These are phyloP conservation scores for Porcisia hertigi DNA, from an alignment of 208 protist genomes.

Conservation along the genomic window DNA sequence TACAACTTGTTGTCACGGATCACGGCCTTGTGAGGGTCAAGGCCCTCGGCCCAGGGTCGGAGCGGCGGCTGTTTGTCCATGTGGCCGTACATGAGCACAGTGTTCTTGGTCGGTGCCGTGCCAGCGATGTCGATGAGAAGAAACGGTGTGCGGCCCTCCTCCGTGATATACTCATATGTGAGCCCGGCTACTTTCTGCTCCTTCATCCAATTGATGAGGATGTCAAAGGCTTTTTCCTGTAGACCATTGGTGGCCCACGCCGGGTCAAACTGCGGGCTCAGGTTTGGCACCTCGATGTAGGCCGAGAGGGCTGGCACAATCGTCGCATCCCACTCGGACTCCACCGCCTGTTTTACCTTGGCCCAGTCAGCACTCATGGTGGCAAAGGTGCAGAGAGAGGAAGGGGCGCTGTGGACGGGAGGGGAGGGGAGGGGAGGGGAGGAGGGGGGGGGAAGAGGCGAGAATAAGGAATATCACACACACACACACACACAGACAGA, in stretches of 20 bases:
- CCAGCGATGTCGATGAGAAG: conserved; percentile 81
- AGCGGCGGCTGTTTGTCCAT: conserved; percentile 97
- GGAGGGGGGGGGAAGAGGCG: background rate
- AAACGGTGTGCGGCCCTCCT: conserved; percentile 81
- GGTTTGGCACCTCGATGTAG: conserved; percentile 94
- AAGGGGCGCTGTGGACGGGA: background rate
- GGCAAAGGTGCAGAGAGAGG: conserved; percentile 6
- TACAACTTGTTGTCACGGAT: conserved; percentile 89
- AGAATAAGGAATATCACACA: too few species aligned
- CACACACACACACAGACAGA: too few species aligned
- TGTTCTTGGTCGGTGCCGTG: conserved; percentile 56
- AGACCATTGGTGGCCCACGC: conserved; percentile 89
- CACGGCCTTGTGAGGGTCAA: conserved; percentile 86
- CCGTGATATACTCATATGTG: conserved; percentile 74
- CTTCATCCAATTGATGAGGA: conserved; percentile 89
- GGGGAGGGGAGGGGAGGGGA: background rate
- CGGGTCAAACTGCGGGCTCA: conserved; percentile 91
- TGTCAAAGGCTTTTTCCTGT: conserved; percentile 82
- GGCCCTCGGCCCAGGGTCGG: conserved; percentile 88
- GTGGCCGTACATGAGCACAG: conserved; percentile 95
- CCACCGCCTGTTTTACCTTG: conserved; percentile 50
- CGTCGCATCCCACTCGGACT: conserved; percentile 82
- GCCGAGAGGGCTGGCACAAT: conserved; percentile 80
- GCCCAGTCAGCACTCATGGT: conserved; percentile 43
- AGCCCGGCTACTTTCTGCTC: conserved; percentile 73